phyloP scores from a whole-genome alignment of 345 rosid genomes.

The Theobroma cacao region DNA sequence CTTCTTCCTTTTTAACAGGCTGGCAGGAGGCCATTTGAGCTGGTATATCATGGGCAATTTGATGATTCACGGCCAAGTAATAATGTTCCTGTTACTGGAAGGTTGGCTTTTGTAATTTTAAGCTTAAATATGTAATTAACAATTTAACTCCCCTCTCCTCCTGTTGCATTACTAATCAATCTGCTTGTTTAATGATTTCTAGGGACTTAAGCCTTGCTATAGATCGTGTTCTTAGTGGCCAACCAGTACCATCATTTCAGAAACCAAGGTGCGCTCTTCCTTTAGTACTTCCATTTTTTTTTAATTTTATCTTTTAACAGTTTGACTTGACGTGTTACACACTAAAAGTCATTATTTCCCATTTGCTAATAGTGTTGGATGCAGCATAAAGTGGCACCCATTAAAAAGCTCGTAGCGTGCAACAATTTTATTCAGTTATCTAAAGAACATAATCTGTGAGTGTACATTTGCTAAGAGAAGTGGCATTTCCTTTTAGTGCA shows the following conservation, averaged over 20 bases:
- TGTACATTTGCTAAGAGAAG: slow-evolving; percentile 13
- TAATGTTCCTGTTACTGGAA: slow-evolving; percentile 65
- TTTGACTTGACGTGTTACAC: slow-evolving; percentile 12
- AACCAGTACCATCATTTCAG: slow-evolving; percentile 57
- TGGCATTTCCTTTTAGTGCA: background rate
- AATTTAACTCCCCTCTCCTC: background rate
- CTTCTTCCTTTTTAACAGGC: slow-evolving; percentile 38
- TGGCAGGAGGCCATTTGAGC: slow-evolving; percentile 90
- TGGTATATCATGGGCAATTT: slow-evolving; percentile 89
- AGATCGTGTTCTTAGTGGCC: slow-evolving; percentile 75
- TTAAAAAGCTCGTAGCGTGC: slow-evolving; percentile 24
- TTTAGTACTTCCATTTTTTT: background rate
- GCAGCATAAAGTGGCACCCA: slow-evolving; percentile 98
- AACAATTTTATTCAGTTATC: slow-evolving; percentile 4
- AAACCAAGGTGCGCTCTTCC: slow-evolving; percentile 61
- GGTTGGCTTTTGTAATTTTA: slow-evolving; percentile 39
- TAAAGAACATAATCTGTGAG: background rate
- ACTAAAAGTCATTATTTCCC: slow-evolving; percentile 15
- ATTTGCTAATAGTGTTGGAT: slow-evolving; percentile 60
- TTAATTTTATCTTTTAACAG: background rate
- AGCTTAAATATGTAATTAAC: background rate
- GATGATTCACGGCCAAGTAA: slow-evolving; percentile 87
- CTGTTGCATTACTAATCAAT: slow-evolving; percentile 3
- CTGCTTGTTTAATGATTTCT: slow-evolving; percentile 11
- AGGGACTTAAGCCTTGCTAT: slow-evolving; percentile 78